Evolutionary conservation across 495 filamentous ascomycete genomes (phyloP).

Genomic region (Penicillium waksmanii): DNA sequence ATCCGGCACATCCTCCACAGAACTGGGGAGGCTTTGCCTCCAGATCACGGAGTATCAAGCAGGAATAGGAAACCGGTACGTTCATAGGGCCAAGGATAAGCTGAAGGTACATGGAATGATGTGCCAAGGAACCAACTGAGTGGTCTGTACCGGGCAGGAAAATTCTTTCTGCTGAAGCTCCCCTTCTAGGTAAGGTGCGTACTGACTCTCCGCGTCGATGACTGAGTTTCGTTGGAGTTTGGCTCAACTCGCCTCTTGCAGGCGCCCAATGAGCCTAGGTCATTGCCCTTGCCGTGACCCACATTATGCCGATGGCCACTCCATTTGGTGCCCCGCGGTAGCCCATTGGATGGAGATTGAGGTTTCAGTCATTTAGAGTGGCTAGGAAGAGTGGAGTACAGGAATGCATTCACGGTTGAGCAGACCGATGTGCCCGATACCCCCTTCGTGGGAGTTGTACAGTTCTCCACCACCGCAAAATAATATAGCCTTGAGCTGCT

Average conservation of each 20-base stretch:
- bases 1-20: slow-evolving; percentile 5
- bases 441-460: slow-evolving; percentile 6
- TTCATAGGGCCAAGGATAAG: neutral
- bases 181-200: slow-evolving; percentile 37
- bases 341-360: slow-evolving; percentile 22
- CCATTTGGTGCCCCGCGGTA: neutral
- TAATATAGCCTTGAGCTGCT: slow-evolving; percentile 16
- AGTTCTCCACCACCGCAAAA: slow-evolving; percentile 11
- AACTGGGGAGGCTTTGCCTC: slow-evolving; percentile 2
- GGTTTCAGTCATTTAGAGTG: slow-evolving; percentile 21
- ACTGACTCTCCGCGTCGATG: slow-evolving; percentile 17
- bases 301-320: slow-evolving; percentile 22
- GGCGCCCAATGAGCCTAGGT: slow-evolving; percentile 17
- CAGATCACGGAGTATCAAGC: neutral
- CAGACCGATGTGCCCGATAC: neutral
- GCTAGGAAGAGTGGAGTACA: slow-evolving; percentile 20
- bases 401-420: slow-evolving; percentile 19
- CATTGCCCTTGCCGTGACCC: slow-evolving; percentile 7
- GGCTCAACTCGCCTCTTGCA: slow-evolving; percentile 15
- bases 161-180: slow-evolving; percentile 44
- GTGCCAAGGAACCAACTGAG: slow-evolving; percentile 5
- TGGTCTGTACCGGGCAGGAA: slow-evolving; percentile 8
- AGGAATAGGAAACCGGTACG: neutral
- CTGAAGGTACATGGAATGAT: neutral
- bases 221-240: slow-evolving; percentile 26